These are phyloP conservation scores for Coemansia sp. DNA, from an alignment of 192 early-diverging fungal species.

Conservation along the genomic window DNA sequence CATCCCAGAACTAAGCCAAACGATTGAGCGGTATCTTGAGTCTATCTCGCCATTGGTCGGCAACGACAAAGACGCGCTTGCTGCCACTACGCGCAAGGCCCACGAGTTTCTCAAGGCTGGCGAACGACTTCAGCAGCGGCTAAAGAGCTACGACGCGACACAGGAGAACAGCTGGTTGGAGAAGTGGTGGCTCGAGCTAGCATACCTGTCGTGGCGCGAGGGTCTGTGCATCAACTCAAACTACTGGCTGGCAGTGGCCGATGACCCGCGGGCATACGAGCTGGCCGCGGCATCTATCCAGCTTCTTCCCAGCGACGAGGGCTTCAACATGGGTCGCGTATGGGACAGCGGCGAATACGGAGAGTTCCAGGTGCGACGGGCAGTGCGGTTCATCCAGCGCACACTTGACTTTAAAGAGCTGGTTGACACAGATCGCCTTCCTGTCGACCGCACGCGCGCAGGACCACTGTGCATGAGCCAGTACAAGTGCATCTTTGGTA, in stretches of 20 bases:
- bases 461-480: slow-evolving; percentile 84
- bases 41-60: slow-evolving; percentile 60
- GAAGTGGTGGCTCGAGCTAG: slow-evolving; percentile 65
- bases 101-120: slow-evolving; percentile 48
- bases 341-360: slow-evolving; percentile 57
- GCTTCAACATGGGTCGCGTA: background rate
- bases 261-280: slow-evolving; percentile 60
- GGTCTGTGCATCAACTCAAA: slow-evolving; percentile 81
- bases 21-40: slow-evolving; percentile 56
- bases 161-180: slow-evolving; percentile 69
- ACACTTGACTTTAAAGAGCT: slow-evolving; percentile 73
- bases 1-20: slow-evolving; percentile 62
- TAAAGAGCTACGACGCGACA: slow-evolving; percentile 59
- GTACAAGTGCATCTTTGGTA: slow-evolving; percentile 72
- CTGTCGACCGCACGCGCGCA: slow-evolving; percentile 63
- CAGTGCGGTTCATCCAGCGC: slow-evolving; percentile 66
- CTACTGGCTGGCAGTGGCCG: slow-evolving; percentile 74
- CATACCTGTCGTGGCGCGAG: slow-evolving; percentile 82
- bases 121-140: slow-evolving; percentile 59
- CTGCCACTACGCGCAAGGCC: slow-evolving; percentile 53
- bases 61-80: slow-evolving; percentile 45
- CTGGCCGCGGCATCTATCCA: slow-evolving; percentile 28
- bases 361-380: slow-evolving; percentile 75
- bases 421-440: slow-evolving; percentile 57
- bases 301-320: slow-evolving; percentile 8